Conservation (phyloP, 495 filamentous ascomycete genomes). For the Chaetomium fimeti region DNA sequence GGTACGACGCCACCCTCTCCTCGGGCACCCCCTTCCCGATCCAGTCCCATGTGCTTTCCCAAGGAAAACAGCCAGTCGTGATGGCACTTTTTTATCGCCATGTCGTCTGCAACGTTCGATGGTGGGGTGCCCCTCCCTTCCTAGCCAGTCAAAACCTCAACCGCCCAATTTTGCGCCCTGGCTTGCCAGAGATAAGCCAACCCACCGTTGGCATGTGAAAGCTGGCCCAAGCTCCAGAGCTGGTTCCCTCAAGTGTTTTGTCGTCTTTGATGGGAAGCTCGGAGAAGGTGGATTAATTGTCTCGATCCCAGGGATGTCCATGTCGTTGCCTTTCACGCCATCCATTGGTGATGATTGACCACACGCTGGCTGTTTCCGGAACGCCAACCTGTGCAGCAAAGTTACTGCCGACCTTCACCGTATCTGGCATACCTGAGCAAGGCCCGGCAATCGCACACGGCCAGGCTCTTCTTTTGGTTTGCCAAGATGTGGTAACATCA, state of each 20-base stretch:
- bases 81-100: conserved; percentile 17
- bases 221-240: conserved; percentile 11
- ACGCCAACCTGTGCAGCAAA: not conserved
- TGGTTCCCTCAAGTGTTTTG: not conserved
- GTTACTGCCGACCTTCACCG: not conserved
- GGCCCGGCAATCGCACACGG: no score
- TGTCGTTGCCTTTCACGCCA: no score
- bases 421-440: no score
- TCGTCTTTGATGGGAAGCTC: no score
- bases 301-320: no score
- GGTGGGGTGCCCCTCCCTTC: conserved; percentile 11
- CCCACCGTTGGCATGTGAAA: conserved; percentile 17
- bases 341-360: not conserved
- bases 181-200: conserved; percentile 6
- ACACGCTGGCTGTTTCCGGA: not conserved
- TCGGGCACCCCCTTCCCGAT: not conserved
- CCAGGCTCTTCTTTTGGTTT: not conserved
- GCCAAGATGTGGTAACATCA: conserved; percentile 1
- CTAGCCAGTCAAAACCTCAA: not conserved
- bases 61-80: conserved; percentile 5
- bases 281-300: no score
- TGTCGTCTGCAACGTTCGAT: conserved; percentile 3
- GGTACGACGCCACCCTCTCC: conserved; percentile 15
- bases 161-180: not conserved
- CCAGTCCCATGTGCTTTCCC: conserved; percentile 27